phyloP scores from a whole-genome alignment of 805 yeast species.

The Candida coquimbonensis region DNA sequence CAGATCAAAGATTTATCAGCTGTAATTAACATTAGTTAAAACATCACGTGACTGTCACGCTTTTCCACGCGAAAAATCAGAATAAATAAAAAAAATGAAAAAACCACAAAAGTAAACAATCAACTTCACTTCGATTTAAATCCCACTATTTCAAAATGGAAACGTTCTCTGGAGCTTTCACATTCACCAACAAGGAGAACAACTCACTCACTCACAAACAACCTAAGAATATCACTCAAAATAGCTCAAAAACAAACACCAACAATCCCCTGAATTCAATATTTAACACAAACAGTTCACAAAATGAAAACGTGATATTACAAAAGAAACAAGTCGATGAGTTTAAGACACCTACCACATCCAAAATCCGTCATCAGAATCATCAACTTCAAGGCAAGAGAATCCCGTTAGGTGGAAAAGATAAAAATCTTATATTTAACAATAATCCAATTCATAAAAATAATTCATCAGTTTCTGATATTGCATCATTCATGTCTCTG shows the following conservation, averaged over 20 bases:
- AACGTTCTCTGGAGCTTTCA: slow-evolving; percentile 4
- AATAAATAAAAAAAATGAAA: too few species aligned
- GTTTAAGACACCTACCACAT: slow-evolving; percentile 9
- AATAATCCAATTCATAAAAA: slow-evolving; percentile 1
- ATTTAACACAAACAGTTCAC: neutral
- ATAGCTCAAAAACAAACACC: slow-evolving; percentile 2
- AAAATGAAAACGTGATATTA: neutral
- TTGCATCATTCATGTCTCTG: slow-evolving; percentile 1
- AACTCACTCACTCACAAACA: neutral
- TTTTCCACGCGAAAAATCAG: too few species aligned
- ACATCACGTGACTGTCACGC: too few species aligned
- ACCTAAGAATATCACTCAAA: neutral
- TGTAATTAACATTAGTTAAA: too few species aligned
- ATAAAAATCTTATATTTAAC: slow-evolving; percentile 10
- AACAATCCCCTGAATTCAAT: slow-evolving; percentile 1
- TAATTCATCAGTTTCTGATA: neutral
- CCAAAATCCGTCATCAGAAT: neutral
- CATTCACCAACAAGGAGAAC: slow-evolving; percentile 16
- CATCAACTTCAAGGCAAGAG: slow-evolving; percentile 10
- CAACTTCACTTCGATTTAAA: too few species aligned
- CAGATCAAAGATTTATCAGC: too few species aligned
- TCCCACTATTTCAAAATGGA: slow-evolving; percentile 4
- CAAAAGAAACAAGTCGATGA: slow-evolving; percentile 1
- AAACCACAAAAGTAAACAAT: too few species aligned
- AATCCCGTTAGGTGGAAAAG: slow-evolving; percentile 23